A percentile compares a stretch with the other conserved stretches of the same genome.
Conservation (phyloP, 2,329 filamentous ascomycete genomes). For the Arachnopeziza araneosa region DNA sequence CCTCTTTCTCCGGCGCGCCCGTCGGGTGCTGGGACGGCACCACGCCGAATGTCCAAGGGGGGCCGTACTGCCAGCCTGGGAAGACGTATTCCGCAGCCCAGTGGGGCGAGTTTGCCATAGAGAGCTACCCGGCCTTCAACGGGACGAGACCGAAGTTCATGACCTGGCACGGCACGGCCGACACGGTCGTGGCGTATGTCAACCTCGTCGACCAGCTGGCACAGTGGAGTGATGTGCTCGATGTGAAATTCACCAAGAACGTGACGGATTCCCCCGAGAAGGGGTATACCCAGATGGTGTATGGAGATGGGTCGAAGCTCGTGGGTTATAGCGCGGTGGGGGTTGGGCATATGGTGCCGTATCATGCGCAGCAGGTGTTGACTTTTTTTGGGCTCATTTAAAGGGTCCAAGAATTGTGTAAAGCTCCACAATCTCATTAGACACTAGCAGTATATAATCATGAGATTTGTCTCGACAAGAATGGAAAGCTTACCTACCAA, state of each 20-base stretch:
- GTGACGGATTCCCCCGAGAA: constrained; percentile 25
- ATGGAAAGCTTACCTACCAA: no score
- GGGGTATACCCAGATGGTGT: constrained; percentile 31
- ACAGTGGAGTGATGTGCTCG: constrained; percentile 43
- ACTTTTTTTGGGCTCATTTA: not conserved
- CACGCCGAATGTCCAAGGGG: constrained; percentile 39
- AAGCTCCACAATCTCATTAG: not conserved
- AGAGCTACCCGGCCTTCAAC: constrained; percentile 34
- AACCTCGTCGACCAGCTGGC: constrained; percentile 40
- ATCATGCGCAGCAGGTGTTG: constrained; percentile 9
- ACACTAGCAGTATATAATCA: not conserved
- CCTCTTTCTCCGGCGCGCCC: constrained; percentile 37
- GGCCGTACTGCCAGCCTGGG: constrained; percentile 11
- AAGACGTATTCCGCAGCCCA: constrained; percentile 32
- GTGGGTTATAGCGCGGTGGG: constrained; percentile 28
- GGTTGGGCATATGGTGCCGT: constrained; percentile 31
- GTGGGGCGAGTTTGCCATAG: constrained; percentile 43
- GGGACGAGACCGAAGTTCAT: constrained; percentile 37
- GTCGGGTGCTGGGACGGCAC: constrained; percentile 37
- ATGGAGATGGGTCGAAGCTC: constrained; percentile 31
- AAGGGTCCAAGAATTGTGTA: not conserved
- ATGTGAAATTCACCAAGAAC: constrained; percentile 20
- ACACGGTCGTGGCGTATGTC: constrained; percentile 34
- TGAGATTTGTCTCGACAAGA: not conserved
- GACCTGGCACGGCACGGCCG: constrained; percentile 35